Percentiles rank a stretch among this genome's conserved stretches.
phyloP scores from a whole-genome alignment of 75 land plant species.

The Larix kaempferi region DNA sequence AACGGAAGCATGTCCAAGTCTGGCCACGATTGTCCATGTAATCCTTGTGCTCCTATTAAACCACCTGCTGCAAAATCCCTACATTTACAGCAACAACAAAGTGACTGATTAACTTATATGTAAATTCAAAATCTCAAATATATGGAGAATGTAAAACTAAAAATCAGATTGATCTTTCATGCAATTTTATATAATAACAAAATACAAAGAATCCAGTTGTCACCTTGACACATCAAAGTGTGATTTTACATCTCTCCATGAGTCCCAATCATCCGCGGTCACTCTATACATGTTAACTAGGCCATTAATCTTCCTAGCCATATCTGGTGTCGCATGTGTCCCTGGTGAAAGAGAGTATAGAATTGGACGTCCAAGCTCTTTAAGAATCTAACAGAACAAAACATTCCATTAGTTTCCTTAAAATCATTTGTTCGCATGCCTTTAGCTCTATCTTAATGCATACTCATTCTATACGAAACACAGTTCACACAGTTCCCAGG shows the following conservation, averaged over 20 bases:
- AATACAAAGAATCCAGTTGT: neutral
- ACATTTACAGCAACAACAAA: neutral
- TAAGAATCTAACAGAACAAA: neutral
- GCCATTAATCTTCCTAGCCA: constrained; percentile 18
- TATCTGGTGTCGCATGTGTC: constrained; percentile 35
- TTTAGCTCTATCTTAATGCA: neutral
- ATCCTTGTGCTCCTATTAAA: constrained; percentile 69
- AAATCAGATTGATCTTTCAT: neutral
- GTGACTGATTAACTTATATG: neutral
- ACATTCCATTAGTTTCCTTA: neutral
- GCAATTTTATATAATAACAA: neutral
- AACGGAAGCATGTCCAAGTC: constrained; percentile 97
- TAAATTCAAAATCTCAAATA: neutral
- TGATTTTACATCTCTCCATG: constrained; percentile 30
- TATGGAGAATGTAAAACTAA: neutral
- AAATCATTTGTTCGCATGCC: neutral
- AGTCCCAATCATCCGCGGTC: constrained; percentile 51
- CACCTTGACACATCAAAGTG: constrained; percentile 57
- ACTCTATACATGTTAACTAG: constrained; percentile 44
- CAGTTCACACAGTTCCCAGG: neutral
- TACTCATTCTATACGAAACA: neutral
- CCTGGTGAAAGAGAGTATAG: constrained; percentile 50
- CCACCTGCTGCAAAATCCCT: constrained; percentile 80
- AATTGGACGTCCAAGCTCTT: constrained; percentile 30
- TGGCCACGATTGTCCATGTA: constrained; percentile 91